Evolutionary conservation across 1,139 yeast genomes (phyloP).

Genomic region (Candida sp.): DNA sequence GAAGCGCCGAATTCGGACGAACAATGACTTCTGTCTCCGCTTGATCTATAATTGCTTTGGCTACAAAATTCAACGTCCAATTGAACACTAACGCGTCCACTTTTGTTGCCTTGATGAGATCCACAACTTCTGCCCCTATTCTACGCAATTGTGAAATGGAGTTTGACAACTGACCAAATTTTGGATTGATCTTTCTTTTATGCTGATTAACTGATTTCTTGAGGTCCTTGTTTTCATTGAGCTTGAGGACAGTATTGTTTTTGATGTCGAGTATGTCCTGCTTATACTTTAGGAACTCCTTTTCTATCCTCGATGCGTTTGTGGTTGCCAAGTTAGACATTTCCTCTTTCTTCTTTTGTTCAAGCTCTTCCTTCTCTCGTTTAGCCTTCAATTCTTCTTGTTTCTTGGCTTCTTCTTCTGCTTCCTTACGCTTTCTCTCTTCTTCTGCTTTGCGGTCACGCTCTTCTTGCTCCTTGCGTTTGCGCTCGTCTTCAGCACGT

Average conservation of each 20-base stretch:
- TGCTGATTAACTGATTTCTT: constrained; percentile 45
- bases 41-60: constrained; percentile 87
- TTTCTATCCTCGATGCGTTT: constrained; percentile 43
- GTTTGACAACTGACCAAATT: constrained; percentile 89
- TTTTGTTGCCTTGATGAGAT: constrained; percentile 51
- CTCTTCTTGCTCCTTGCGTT: constrained; percentile 17
- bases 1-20: constrained; percentile 76
- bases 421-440: constrained; percentile 17
- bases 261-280: constrained; percentile 65
- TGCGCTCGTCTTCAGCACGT: constrained; percentile 17
- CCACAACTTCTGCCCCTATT: constrained; percentile 55
- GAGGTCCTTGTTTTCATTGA: constrained; percentile 44
- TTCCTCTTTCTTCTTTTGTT: constrained; percentile 16
- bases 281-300: constrained; percentile 54
- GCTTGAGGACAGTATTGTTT: constrained; percentile 52
- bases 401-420: constrained; percentile 15
- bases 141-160: constrained; percentile 60
- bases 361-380: constrained; percentile 17
- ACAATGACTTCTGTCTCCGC: constrained; percentile 94
- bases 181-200: constrained; percentile 82
- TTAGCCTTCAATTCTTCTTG: constrained; percentile 14
- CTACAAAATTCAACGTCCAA: constrained; percentile 81
- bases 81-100: constrained; percentile 51
- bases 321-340: constrained; percentile 29
- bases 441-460: constrained; percentile 12